phyloP scores from a whole-genome alignment of 164 flowering plant genomes.

The Umbellularia californica region DNA sequence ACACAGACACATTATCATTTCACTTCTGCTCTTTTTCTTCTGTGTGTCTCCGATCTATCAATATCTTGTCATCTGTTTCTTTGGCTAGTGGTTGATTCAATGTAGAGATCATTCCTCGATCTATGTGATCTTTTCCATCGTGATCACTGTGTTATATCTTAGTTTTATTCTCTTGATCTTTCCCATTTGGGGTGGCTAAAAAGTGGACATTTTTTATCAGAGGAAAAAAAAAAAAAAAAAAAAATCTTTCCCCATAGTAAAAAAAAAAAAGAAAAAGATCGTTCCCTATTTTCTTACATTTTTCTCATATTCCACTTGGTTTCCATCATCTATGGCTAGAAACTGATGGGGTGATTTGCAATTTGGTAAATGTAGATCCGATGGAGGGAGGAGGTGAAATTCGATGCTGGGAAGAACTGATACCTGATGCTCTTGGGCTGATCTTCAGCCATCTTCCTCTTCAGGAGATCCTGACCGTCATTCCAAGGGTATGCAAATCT shows the following conservation, averaged over 20 bases:
- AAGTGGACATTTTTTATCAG: neutral
- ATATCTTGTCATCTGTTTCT: neutral
- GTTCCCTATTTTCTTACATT: neutral
- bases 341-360: neutral
- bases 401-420: constrained; percentile 70
- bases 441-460: constrained; percentile 71
- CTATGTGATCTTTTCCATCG: neutral
- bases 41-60: neutral
- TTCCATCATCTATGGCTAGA: neutral
- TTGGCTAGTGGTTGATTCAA: neutral
- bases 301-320: neutral
- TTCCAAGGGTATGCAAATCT: constrained; percentile 85
- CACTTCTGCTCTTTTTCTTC: neutral
- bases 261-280: neutral
- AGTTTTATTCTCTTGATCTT: neutral
- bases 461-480: constrained; percentile 57
- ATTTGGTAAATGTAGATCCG: constrained; percentile 3
- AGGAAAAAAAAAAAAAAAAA: neutral
- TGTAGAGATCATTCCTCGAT: neutral
- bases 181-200: constrained; percentile 1
- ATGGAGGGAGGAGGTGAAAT: constrained; percentile 48
- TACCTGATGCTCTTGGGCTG: constrained; percentile 74
- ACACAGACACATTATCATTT: neutral
- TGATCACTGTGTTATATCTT: neutral
- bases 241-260: too few species aligned